phyloP scores from a whole-genome alignment of 805 yeast species.

The Candida mattraensis region DNA sequence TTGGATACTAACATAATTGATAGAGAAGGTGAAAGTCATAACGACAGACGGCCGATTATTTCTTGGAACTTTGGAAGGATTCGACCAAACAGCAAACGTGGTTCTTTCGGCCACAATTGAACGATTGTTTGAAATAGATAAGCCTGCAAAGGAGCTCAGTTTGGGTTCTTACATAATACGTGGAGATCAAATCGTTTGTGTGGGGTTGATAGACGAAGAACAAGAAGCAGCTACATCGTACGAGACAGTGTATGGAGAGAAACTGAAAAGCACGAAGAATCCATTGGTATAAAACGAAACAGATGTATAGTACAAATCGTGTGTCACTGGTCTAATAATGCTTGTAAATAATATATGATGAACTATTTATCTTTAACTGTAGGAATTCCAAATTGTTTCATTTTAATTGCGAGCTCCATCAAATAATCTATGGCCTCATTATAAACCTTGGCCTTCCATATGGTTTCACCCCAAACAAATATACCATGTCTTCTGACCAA shows the following conservation, averaged over 20 bases:
- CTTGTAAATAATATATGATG: neutral
- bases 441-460: constrained; percentile 90
- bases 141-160: constrained; percentile 38
- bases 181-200: constrained; percentile 58
- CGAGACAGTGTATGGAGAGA: constrained; percentile 27
- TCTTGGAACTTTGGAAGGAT: constrained; percentile 54
- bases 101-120: constrained; percentile 53
- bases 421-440: constrained; percentile 93
- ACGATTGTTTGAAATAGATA: constrained; percentile 45
- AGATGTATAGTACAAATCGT: constrained; percentile 11
- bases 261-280: constrained; percentile 32
- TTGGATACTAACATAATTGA: constrained; percentile 22
- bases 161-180: constrained; percentile 54
- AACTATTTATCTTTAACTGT: constrained; percentile 32
- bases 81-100: constrained; percentile 63
- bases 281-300: constrained; percentile 17
- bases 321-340: neutral
- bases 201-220: constrained; percentile 52
- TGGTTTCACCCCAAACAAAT: constrained; percentile 93
- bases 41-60: constrained; percentile 58
- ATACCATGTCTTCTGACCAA: constrained; percentile 92
- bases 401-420: constrained; percentile 79
- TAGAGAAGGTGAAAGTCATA: constrained; percentile 52
- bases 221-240: constrained; percentile 43
- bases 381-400: constrained; percentile 70